Conservation (phyloP, 2,329 filamentous ascomycete species). For the Penicillium janthinellum region DNA sequence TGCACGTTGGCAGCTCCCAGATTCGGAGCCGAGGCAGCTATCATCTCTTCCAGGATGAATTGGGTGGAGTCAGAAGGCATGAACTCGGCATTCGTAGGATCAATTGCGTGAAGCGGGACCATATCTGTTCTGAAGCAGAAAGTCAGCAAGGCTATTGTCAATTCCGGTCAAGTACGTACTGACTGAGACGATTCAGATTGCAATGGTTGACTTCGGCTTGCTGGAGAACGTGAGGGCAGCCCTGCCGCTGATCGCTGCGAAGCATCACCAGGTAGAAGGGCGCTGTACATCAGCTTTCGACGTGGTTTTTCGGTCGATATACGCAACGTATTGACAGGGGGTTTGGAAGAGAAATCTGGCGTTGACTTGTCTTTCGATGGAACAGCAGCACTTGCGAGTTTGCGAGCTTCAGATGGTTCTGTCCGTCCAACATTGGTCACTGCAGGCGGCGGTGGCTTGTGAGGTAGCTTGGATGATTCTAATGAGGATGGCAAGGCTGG, state of each 20-base stretch:
- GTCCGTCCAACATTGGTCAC: neutral
- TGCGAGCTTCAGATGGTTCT: neutral
- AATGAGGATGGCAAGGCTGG: neutral
- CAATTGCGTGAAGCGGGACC: neutral
- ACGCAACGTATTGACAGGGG: slow-evolving; percentile 32
- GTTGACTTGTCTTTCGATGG: neutral
- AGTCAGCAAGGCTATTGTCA: slow-evolving; percentile 13
- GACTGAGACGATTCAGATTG: slow-evolving; percentile 26
- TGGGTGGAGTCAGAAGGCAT: slow-evolving; percentile 33
- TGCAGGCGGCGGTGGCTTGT: neutral
- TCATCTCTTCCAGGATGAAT: slow-evolving; percentile 31
- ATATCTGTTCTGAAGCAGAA: slow-evolving; percentile 4
- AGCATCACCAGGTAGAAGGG: slow-evolving; percentile 32
- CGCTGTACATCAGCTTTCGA: slow-evolving; percentile 48
- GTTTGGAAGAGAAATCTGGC: slow-evolving; percentile 3
- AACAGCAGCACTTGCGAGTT: neutral
- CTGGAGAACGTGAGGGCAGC: slow-evolving; percentile 8
- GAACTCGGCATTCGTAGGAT: slow-evolving; percentile 28
- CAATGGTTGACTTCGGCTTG: slow-evolving; percentile 5
- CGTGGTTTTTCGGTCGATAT: slow-evolving; percentile 41
- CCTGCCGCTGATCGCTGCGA: slow-evolving; percentile 16
- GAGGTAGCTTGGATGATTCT: neutral
- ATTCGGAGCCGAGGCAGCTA: slow-evolving; percentile 9
- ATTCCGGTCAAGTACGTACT: slow-evolving; percentile 28
- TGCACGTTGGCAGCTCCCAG: neutral